Percentiles rank a stretch among this genome's conserved stretches.
Evolutionary conservation across 169 alveolate genomes (phyloP).

Genomic region (Theileria orientalis): DNA sequence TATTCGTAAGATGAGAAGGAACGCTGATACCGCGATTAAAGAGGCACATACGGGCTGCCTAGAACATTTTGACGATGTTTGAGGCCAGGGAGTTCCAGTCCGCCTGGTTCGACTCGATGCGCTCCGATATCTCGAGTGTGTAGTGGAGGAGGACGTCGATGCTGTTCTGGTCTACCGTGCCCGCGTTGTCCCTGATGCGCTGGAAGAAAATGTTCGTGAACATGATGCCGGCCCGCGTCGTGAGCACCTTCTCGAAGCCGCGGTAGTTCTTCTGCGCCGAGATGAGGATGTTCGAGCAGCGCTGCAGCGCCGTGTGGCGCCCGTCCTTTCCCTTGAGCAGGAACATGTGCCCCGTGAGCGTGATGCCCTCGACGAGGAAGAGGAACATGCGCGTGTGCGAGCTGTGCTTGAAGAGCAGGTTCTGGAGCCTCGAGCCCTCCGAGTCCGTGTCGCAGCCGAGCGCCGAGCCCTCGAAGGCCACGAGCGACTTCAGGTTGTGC

Average conservation of each 20-base stretch:
- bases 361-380: conserved; percentile 44
- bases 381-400: conserved; percentile 43
- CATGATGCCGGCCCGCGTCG: conserved; percentile 45
- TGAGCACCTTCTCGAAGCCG: conserved; percentile 27
- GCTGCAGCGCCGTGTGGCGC: conserved; percentile 54
- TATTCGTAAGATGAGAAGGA: no score
- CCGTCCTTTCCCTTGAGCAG: conserved; percentile 45
- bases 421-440: conserved; percentile 22
- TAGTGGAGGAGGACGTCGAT: conserved; percentile 59
- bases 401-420: conserved; percentile 13
- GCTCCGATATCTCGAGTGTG: conserved; percentile 60
- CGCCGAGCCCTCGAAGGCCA: conserved; percentile 47
- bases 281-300: conserved; percentile 40
- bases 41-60: no score
- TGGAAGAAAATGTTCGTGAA: conserved; percentile 59
- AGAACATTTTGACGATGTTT: conserved; percentile 48
- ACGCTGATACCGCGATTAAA: no score
- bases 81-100: conserved; percentile 65
- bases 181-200: conserved; percentile 22
- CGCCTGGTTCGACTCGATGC: conserved; percentile 23
- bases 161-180: conserved; percentile 51
- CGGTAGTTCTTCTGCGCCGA: conserved; percentile 14
- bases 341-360: conserved; percentile 54
- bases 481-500: conserved; percentile 38
- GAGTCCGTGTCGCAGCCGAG: neutral